phyloP scores from a whole-genome alignment of 108 stramenopile genomes.

The Skeletonema marinoi region DNA sequence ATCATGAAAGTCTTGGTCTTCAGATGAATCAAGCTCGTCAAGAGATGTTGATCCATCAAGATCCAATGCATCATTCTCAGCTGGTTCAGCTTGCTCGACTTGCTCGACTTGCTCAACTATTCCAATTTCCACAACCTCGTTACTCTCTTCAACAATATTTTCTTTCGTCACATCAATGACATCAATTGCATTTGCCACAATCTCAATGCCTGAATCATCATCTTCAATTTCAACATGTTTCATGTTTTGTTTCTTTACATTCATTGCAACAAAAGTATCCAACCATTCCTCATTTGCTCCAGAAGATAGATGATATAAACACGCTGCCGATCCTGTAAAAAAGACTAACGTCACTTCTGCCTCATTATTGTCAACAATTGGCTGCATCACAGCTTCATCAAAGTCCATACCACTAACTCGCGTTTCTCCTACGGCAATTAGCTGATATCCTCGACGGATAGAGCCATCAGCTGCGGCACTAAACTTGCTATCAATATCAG shows the following conservation, averaged over 20 bases:
- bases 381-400: constrained; percentile 62
- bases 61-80: neutral
- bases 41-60: neutral
- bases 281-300: constrained; percentile 73
- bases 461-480: constrained; percentile 49
- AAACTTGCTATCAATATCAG: constrained; percentile 58
- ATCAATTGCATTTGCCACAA: neutral
- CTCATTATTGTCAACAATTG: constrained; percentile 60
- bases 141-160: neutral
- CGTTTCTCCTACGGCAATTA: constrained; percentile 63
- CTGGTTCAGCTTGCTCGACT: neutral
- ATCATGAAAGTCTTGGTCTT: neutral
- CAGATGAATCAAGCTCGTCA: neutral
- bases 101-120: neutral
- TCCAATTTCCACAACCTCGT: neutral
- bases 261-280: constrained; percentile 48
- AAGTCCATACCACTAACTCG: constrained; percentile 63
- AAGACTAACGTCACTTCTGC: constrained; percentile 53
- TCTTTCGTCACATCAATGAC: neutral
- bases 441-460: constrained; percentile 63
- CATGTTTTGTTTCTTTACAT: neutral
- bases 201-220: neutral
- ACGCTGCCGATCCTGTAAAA: constrained; percentile 63
- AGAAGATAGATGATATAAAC: constrained; percentile 67
- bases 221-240: neutral